These are phyloP conservation scores for Nevesoporus exiguus DNA, from an alignment of 768 basidiomycete genomes.

Conservation along the genomic window DNA sequence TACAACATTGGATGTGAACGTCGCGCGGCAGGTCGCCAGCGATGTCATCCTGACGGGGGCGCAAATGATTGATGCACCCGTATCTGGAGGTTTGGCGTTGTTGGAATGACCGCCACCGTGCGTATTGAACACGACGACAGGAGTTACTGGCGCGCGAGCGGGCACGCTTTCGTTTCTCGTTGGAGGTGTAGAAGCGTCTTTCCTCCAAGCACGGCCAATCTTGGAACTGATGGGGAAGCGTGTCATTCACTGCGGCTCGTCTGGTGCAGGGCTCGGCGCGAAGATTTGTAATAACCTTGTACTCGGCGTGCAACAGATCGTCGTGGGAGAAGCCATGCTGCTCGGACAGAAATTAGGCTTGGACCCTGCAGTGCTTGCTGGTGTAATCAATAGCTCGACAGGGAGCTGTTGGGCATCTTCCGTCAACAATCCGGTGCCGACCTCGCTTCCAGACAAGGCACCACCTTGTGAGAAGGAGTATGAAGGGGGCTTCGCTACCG, in stretches of 20 bases:
- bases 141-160: conserved; percentile 83
- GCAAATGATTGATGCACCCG: conserved; percentile 88
- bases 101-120: background rate
- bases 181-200: conserved; percentile 66
- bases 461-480: conserved; percentile 83
- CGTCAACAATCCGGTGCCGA: conserved; percentile 85
- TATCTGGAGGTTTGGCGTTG: conserved; percentile 75
- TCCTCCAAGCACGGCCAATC: conserved; percentile 52
- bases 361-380: conserved; percentile 69
- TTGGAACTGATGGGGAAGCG: conserved; percentile 76
- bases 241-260: conserved; percentile 79
- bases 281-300: conserved; percentile 90
- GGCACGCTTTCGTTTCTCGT: conserved; percentile 91
- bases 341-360: conserved; percentile 81
- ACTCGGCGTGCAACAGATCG: conserved; percentile 77
- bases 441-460: conserved; percentile 62
- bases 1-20: conserved; percentile 81
- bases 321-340: conserved; percentile 87
- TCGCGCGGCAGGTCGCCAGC: conserved; percentile 62
- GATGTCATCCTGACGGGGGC: conserved; percentile 55
- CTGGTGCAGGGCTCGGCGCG: conserved; percentile 78
- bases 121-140: conserved; percentile 34
- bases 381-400: conserved; percentile 82
- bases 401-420: conserved; percentile 82
- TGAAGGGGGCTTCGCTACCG: conserved; percentile 82